phyloP scores from a whole-genome alignment of 805 yeast genomes.

The Candida odintsovae region DNA sequence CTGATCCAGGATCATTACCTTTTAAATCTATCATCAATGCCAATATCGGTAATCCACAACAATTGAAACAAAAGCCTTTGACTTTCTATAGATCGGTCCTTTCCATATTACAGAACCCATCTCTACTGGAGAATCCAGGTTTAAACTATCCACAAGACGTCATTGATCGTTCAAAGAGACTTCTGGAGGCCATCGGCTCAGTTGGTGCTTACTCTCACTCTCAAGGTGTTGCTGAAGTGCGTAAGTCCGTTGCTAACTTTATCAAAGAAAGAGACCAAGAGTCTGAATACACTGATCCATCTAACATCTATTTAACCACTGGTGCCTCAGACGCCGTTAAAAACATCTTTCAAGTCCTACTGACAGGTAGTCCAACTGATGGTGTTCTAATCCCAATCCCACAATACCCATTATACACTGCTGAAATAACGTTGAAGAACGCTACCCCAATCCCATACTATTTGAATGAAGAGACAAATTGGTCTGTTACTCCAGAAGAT shows the following conservation, averaged over 20 bases:
- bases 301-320: conserved; percentile 76
- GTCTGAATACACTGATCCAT: conserved; percentile 49
- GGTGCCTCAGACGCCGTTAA: conserved; percentile 97
- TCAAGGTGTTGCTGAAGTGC: conserved; percentile 71
- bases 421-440: conserved; percentile 80
- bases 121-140: conserved; percentile 35
- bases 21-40: conserved; percentile 78
- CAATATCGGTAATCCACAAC: conserved; percentile 98
- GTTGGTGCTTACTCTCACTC: conserved; percentile 95
- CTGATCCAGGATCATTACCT: conserved; percentile 59
- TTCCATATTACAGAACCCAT: conserved; percentile 82
- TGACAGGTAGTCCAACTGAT: conserved; percentile 53
- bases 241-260: conserved; percentile 77
- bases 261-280: conserved; percentile 79
- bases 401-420: conserved; percentile 95
- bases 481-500: conserved; percentile 76
- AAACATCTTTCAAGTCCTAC: conserved; percentile 63
- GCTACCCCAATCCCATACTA: conserved; percentile 83
- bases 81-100: conserved; percentile 94
- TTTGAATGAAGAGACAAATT: conserved; percentile 70
- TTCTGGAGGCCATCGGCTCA: conserved; percentile 65
- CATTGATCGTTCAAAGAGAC: conserved; percentile 55
- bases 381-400: conserved; percentile 95
- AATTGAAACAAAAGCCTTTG: conserved; percentile 87
- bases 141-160: conserved; percentile 55